Evolutionary conservation across 2,329 filamentous ascomycete species (phyloP), one percentile per base, ranked within the genome.

Genomic region (Epicoccum sorghinum): DNA sequence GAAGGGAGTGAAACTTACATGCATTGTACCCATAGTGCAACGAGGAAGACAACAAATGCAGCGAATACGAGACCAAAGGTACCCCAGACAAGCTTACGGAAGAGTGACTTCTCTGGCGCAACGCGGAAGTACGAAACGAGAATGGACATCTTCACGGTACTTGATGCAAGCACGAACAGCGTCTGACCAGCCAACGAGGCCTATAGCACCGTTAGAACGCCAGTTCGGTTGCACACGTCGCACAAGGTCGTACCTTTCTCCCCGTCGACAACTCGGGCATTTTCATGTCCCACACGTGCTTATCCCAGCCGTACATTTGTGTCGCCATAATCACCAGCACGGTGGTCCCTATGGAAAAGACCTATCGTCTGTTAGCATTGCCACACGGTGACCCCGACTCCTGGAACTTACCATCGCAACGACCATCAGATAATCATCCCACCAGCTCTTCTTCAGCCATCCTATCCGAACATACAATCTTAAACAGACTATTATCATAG

Each of bases 391-490:
- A 52, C 33, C 42, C 41, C 43, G 47, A 52, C 52, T 14, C 36
- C 39, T 41, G 42, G 38, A 51, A 67, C 68, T 43, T 60, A 73
- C 68, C 67, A 73, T 71, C 14, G 71, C 73, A 44, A 65, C 54
- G 13, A 75, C 60, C 71, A 75, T 75, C 12, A 74, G 65, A 49
- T 70, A 75, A 57, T 75, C 73, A 55, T 75, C 73, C 59, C 67
- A 74, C 71, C 72, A 73, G 55, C 67, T 69, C 64, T 69, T 74
- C 48, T 68, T 68, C 25, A 75, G 56, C 72, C 71, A 74, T 40
- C 60, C 63, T 58, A 74, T 69, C 45, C 73, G 63, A 10, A 75
- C 63, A 63, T 66, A 75, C 23, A 75, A 57, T 37, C 73, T 59
- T 14, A 75, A 61, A 35, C 67, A 61, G 18, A 75, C 70, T 23